These are phyloP conservation scores for Beta corolliflora DNA, from an alignment of 179 eudicot species.

Conservation along the genomic window DNA sequence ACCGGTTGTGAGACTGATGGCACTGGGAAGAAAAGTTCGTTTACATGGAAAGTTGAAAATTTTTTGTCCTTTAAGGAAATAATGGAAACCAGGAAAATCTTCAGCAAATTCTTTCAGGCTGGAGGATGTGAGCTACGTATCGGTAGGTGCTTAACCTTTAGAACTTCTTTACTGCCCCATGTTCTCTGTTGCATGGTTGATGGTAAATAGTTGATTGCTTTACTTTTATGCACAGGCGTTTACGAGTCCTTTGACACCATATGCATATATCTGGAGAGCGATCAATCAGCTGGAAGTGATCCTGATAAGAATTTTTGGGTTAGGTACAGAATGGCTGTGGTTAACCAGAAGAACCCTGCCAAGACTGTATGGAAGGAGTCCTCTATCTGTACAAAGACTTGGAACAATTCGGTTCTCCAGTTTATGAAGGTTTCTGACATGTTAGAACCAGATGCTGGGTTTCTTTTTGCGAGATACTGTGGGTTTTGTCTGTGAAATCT, in stretches of 20 bases:
- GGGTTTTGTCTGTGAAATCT: constrained; percentile 93
- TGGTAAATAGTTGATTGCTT: constrained; percentile 27
- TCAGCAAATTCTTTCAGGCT: constrained; percentile 99
- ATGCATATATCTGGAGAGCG: constrained; percentile 96
- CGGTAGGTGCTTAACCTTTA: constrained; percentile 55
- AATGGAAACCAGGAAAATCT: constrained; percentile 97
- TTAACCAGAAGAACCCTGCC: constrained; percentile 84
- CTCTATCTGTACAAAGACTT: constrained; percentile 95
- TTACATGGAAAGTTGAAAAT: constrained; percentile 98
- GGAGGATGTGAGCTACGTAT: constrained; percentile 99
- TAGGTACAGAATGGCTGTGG: constrained; percentile 90
- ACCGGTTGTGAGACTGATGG: constrained; percentile 48
- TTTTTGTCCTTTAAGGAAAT: constrained; percentile 95
- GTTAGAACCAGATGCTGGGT: constrained; percentile 95
- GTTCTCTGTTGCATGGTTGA: constrained; percentile 8
- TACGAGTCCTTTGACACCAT: constrained; percentile 98
- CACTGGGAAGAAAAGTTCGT: constrained; percentile 68
- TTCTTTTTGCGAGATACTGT: constrained; percentile 86
- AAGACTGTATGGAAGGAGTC: constrained; percentile 99
- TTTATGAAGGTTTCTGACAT: constrained; percentile 99
- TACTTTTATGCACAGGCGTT: constrained; percentile 62
- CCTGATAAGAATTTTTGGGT: constrained; percentile 99
- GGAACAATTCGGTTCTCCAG: constrained; percentile 99
- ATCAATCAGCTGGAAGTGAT: constrained; percentile 84
- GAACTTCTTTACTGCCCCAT: constrained; percentile 15